These are phyloP conservation scores for Diaporthe humulicola DNA, from an alignment of 2,329 filamentous ascomycete genomes.

Conservation along the genomic window DNA sequence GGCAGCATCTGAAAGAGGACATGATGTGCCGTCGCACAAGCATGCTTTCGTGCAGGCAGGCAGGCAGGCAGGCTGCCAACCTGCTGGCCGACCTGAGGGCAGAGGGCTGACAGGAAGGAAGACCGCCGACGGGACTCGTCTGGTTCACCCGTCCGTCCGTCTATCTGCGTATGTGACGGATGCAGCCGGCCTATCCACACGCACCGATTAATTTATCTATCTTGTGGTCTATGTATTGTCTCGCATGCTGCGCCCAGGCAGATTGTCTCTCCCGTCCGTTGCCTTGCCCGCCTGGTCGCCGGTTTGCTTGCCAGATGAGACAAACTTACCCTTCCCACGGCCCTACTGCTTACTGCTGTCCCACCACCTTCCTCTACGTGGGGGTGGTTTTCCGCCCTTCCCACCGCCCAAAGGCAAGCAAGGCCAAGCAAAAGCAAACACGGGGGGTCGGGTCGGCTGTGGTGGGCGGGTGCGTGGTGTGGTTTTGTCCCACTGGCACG, in stretches of 20 bases:
- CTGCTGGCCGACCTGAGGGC: background rate
- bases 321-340: conserved; percentile 33
- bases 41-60: background rate
- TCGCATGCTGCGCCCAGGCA: conserved; percentile 16
- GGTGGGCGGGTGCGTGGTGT: background rate
- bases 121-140: background rate
- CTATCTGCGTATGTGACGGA: background rate
- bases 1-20: background rate
- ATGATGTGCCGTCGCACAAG: conserved; percentile 23
- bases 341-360: conserved; percentile 18
- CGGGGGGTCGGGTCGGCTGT: conserved; percentile 6
- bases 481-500: background rate
- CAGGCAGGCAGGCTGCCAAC: background rate
- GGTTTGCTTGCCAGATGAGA: background rate
- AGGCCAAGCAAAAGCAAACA: conserved; percentile 16
- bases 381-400: background rate
- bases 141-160: background rate
- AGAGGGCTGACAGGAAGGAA: background rate
- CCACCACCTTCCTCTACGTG: conserved; percentile 19
- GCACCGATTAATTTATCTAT: conserved; percentile 3
- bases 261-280: conserved; percentile 1
- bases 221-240: conserved; percentile 1
- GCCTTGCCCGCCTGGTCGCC: background rate
- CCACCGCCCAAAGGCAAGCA: conserved; percentile 4
- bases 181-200: conserved; percentile 19